Evolutionary conservation across 768 basidiomycete species (phyloP).

Genomic region (Albatrellus ellisii): DNA sequence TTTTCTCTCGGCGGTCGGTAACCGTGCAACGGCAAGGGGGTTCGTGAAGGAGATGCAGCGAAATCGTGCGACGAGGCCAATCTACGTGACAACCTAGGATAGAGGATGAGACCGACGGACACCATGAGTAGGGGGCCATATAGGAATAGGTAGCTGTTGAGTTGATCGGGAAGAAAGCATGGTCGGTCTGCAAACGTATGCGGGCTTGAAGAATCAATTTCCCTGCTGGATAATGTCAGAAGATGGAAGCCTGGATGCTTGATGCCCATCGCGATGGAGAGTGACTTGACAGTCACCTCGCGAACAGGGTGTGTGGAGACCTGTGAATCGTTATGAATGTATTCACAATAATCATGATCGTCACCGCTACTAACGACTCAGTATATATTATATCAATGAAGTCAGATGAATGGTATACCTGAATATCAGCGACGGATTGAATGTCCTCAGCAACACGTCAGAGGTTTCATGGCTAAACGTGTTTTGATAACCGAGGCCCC

Average conservation of each 20-base stretch:
- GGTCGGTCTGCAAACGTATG: conserved; percentile 38
- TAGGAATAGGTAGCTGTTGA: conserved; percentile 57
- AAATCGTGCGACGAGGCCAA: neutral
- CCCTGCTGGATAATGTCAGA: conserved; percentile 40
- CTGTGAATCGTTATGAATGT: conserved; percentile 28
- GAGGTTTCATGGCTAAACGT: conserved; percentile 57
- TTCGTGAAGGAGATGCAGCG: neutral
- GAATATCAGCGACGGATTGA: conserved; percentile 60
- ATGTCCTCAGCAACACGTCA: conserved; percentile 45
- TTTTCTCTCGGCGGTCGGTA: neutral
- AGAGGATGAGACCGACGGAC: conserved; percentile 41
- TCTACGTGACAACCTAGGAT: conserved; percentile 1
- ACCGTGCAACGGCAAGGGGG: neutral
- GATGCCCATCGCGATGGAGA: conserved; percentile 86
- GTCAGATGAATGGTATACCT: conserved; percentile 44
- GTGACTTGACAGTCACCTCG: conserved; percentile 81
- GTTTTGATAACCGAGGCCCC: conserved; percentile 78
- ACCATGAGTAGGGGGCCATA: conserved; percentile 58
- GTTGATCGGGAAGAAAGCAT: conserved; percentile 78
- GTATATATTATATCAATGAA: neutral
- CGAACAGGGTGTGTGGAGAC: conserved; percentile 24
- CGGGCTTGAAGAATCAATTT: conserved; percentile 26
- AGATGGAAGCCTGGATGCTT: conserved; percentile 81
- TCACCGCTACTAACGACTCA: conserved; percentile 54
- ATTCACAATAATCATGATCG: conserved; percentile 93